A percentile compares a stretch with the other conserved stretches of the same genome.
phyloP scores from a whole-genome alignment of 129 eudicot species.

The Logfia minima region DNA sequence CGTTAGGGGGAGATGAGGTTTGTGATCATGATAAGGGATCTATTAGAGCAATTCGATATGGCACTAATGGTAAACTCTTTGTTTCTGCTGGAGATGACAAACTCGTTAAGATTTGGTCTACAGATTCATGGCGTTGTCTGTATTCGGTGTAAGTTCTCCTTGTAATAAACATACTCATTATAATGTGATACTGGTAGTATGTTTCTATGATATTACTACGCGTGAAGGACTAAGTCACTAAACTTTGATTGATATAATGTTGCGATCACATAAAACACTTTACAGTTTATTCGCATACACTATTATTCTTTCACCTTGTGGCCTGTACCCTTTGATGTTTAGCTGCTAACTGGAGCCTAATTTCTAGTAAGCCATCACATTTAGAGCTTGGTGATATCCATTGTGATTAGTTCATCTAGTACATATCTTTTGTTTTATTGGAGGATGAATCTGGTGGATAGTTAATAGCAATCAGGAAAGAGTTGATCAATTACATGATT shows the following conservation, averaged over 20 bases:
- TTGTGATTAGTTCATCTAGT: neutral
- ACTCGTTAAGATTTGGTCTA: constrained; percentile 71
- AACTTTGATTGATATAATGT: neutral
- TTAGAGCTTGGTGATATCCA: too few relatives aligned
- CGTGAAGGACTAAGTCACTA: too few relatives aligned
- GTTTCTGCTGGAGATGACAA: constrained; percentile 97
- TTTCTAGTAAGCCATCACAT: too few relatives aligned
- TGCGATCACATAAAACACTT: neutral
- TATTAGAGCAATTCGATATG: constrained; percentile 75
- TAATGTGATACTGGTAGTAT: neutral
- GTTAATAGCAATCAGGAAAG: constrained; percentile 2
- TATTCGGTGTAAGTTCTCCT: constrained; percentile 62
- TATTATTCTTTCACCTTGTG: neutral
- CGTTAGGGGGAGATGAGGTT: constrained; percentile 48
- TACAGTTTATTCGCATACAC: neutral
- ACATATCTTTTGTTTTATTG: neutral
- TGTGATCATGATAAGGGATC: constrained; percentile 63
- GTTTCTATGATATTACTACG: too few relatives aligned
- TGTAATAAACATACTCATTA: neutral
- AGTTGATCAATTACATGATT: neutral
- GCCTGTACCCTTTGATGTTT: neutral
- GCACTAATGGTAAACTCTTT: constrained; percentile 75
- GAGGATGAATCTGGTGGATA: neutral
- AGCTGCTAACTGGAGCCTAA: neutral
- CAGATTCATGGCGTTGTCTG: constrained; percentile 76